These are phyloP conservation scores for Rhypophila decipiens DNA, from an alignment of 495 filamentous ascomycete species.

Conservation along the genomic window DNA sequence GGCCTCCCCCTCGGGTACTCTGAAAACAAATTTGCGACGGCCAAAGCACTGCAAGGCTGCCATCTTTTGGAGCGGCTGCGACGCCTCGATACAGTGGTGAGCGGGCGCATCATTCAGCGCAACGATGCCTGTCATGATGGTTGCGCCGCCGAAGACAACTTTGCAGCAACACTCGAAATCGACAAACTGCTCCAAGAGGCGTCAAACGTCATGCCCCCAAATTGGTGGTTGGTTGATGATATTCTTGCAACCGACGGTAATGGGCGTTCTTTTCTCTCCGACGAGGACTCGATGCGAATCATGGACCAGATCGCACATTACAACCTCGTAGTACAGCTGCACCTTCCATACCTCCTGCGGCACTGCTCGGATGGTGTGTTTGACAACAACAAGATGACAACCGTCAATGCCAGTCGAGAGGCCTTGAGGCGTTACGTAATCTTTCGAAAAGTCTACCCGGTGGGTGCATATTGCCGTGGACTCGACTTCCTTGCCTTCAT, in stretches of 20 bases:
- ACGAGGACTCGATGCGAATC: slow-evolving; percentile 16
- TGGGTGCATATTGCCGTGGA: slow-evolving; percentile 26
- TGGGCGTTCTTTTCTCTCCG: no score
- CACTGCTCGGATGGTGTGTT: slow-evolving; percentile 12
- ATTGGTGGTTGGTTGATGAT: slow-evolving; percentile 28
- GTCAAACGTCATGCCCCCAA: slow-evolving; percentile 16
- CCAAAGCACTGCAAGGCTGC: slow-evolving; percentile 10
- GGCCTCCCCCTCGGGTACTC: slow-evolving; percentile 22
- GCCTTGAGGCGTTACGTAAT: slow-evolving; percentile 30
- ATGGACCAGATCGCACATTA: slow-evolving; percentile 28
- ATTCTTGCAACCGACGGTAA: slow-evolving; percentile 10
- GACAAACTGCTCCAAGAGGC: slow-evolving; percentile 23
- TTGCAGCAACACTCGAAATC: slow-evolving; percentile 17
- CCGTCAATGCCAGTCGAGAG: slow-evolving; percentile 32
- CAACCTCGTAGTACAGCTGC: slow-evolving; percentile 27
- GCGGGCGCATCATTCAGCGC: slow-evolving; percentile 26
- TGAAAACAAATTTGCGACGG: slow-evolving; percentile 15
- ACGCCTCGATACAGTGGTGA: slow-evolving; percentile 23
- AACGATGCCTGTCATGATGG: slow-evolving; percentile 28
- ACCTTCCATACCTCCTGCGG: slow-evolving; percentile 30
- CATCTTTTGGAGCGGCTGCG: slow-evolving; percentile 22
- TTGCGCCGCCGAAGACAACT: slow-evolving; percentile 11
- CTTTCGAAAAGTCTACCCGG: slow-evolving; percentile 19
- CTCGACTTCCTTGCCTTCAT: slow-evolving; percentile 32
- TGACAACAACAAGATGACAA: slow-evolving; percentile 32